Evolutionary conservation across 495 filamentous ascomycete species (phyloP).

Genomic region (Hypoxylon fuscum): DNA sequence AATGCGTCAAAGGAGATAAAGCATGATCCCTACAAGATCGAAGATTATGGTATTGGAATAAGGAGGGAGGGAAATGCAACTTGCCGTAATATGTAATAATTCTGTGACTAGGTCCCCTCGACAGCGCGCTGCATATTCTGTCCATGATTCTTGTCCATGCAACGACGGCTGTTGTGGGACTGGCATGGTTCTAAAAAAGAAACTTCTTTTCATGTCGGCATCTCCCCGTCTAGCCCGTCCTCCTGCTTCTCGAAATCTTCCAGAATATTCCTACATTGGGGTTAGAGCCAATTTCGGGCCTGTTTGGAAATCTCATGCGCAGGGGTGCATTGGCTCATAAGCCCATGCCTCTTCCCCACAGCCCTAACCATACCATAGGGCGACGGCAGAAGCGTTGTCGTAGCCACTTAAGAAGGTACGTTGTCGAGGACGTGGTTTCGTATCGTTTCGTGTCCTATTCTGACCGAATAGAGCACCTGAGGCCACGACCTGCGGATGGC

Average conservation of each 20-base stretch:
- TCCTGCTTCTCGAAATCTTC: constrained; percentile 38
- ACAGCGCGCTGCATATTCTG: not conserved
- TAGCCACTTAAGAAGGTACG: constrained; percentile 21
- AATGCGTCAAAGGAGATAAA: constrained; percentile 14
- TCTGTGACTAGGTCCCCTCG: constrained; percentile 8
- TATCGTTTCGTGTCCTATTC: constrained; percentile 12
- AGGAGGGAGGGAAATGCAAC: constrained; percentile 18
- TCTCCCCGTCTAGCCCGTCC: constrained; percentile 14
- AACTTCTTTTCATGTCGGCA: constrained; percentile 20
- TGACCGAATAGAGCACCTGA: constrained; percentile 7
- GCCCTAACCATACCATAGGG: constrained; percentile 25
- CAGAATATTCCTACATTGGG: constrained; percentile 34
- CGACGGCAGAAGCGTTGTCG: constrained; percentile 26
- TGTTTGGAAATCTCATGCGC: constrained; percentile 40
- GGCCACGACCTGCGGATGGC: constrained; percentile 20
- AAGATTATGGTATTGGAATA: constrained; percentile 18
- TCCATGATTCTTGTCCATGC: not conserved
- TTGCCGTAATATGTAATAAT: constrained; percentile 23
- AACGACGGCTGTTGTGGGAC: constrained; percentile 2
- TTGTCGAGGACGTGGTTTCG: constrained; percentile 25
- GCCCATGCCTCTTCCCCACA: constrained; percentile 35
- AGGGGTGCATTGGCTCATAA: constrained; percentile 33
- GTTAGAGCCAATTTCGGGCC: constrained; percentile 32
- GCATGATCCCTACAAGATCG: constrained; percentile 25
- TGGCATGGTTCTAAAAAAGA: constrained; percentile 7